Evolutionary conservation across 441 rosid species (phyloP), one percentile per base, ranked within the genome.

Genomic region (Hura crepitans): DNA sequence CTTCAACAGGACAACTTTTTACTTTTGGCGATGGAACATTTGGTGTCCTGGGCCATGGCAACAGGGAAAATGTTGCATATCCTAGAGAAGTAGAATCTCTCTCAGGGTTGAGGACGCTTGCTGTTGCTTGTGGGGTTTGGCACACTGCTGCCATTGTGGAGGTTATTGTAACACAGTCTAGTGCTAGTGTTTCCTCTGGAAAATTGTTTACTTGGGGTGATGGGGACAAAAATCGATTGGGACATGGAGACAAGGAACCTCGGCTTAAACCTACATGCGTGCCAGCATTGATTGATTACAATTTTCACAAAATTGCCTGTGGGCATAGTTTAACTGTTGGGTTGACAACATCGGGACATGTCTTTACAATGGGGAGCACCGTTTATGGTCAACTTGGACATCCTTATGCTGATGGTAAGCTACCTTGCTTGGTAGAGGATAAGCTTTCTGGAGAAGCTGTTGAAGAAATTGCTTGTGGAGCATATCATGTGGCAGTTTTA

Each of bases 1-100:
- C 98, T 15, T 87, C 90, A 53, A 76, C 83, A n/a, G 97, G 98
- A 49, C 92, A 91, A 76, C 97, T 94, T 58, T 94, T 91, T 71
- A 94, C 98, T n/a, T 94, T 91, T 58, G 98, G 98, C 42, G 97
- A 94, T 81, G 98, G 97, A 47, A 91, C 98, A 20, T 94, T 94
- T 70, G 98, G 98, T 75, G 98, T 87, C 46, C 82, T 94, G 82
- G 98, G 98, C 39, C 98, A 94, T 20, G 97, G 98, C 25, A 91
- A 87, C 79, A 77, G 77, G 80, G 93, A 87, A 79, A 87, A 73
- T 68, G 81, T 91, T 79, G 73, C 79, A 56, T 85, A 73, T 83
- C 98, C 97, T 5, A 87, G 87, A 67, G 97, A 91, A 82, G 97
- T 94, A 50, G 93, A 88, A 60, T 91, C 98, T 76, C 84, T 94